A percentile compares a stretch with the other conserved stretches of the same genome.
phyloP scores from a whole-genome alignment of 202 grass and related monocot genomes.

The Alloteropsis angusta region DNA sequence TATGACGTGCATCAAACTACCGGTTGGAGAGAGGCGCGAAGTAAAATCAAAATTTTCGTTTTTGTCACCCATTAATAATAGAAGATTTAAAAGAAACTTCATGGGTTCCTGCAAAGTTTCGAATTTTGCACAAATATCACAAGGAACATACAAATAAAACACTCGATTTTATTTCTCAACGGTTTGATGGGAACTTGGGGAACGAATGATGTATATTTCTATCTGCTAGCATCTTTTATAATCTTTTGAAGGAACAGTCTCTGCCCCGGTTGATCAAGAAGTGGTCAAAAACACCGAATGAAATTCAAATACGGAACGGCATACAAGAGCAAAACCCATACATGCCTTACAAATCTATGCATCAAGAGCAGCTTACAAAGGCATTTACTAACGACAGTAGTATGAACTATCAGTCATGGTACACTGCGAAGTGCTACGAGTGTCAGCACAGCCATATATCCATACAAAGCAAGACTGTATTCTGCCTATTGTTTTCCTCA shows the following conservation, averaged over 20 bases:
- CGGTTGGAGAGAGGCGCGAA: neutral
- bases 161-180: no score
- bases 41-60: neutral
- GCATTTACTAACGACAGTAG: neutral
- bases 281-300: neutral
- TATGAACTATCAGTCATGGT: neutral
- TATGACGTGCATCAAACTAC: neutral
- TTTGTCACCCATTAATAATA: neutral
- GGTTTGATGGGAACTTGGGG: neutral
- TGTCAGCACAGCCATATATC: neutral
- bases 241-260: neutral
- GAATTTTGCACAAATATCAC: no score
- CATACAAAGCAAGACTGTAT: neutral
- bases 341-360: neutral
- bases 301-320: neutral
- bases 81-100: neutral
- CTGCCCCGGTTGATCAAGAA: neutral
- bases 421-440: neutral
- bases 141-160: no score
- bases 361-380: neutral
- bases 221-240: no score
- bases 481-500: neutral
- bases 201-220: no score
- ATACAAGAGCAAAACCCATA: neutral
- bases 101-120: neutral